Conservation (phyloP, 306 rosid genomes). For the Dalbergia oliveri region DNA sequence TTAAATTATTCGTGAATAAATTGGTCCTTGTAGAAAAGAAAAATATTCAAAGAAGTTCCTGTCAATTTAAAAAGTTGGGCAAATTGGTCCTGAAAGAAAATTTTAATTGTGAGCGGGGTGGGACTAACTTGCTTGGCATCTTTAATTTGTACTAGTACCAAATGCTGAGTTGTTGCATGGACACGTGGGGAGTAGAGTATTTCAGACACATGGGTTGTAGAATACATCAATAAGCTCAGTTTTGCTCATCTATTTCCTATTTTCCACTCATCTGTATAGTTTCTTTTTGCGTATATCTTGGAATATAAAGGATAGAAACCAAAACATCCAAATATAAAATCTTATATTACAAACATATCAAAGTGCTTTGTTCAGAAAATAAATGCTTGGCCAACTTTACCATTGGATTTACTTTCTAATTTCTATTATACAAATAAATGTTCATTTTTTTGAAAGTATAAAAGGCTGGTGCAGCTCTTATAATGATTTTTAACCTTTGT, state of each 20-base stretch:
- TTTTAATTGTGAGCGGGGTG: no score
- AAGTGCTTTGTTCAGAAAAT: slow-evolving; percentile 28
- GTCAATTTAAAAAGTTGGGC: no score
- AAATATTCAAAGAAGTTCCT: no score
- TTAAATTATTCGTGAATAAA: no score
- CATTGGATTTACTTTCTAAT: slow-evolving; percentile 39
- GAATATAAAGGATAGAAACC: neutral
- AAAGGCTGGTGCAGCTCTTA: slow-evolving; percentile 32
- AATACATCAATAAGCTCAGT: neutral
- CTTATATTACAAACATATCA: slow-evolving; percentile 20
- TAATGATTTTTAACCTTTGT: slow-evolving; percentile 27
- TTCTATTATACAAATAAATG: neutral
- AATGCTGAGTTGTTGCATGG: neutral
- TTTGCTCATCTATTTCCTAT: neutral
- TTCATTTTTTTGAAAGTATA: slow-evolving; percentile 12
- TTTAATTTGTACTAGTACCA: no score
- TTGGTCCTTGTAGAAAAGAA: no score
- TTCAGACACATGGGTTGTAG: neutral
- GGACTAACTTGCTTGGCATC: no score
- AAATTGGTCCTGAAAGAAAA: no score
- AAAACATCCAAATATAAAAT: slow-evolving; percentile 17
- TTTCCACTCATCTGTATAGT: slow-evolving; percentile 13
- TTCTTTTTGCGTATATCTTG: slow-evolving; percentile 20
- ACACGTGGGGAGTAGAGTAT: no score
- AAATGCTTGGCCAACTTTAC: neutral